Conservation (phyloP, 2,329 filamentous ascomycete genomes). For the Anthostomella pinea region DNA sequence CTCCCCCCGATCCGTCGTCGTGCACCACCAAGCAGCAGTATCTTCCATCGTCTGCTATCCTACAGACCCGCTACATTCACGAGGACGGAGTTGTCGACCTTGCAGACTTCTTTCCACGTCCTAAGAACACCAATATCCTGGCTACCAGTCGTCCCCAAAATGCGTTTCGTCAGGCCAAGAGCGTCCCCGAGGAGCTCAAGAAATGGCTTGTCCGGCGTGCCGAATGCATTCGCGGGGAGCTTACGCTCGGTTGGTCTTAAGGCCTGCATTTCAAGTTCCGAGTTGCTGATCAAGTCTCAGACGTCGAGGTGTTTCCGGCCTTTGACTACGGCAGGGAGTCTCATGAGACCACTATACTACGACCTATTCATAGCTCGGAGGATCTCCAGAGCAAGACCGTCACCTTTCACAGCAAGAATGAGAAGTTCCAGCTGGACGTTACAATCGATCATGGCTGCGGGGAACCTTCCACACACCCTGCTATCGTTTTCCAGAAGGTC, state of each 20-base stretch:
- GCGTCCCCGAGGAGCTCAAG: conserved; percentile 61
- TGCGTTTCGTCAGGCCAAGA: conserved; percentile 51
- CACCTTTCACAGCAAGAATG: conserved; percentile 57
- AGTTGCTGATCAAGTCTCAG: conserved; percentile 35
- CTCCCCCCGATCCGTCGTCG: conserved; percentile 46
- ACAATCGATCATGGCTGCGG: conserved; percentile 60
- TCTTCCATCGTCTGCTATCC: conserved; percentile 69
- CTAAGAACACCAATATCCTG: conserved; percentile 55
- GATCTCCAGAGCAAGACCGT: conserved; percentile 54
- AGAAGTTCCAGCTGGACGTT: conserved; percentile 65
- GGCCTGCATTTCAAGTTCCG: too few relatives aligned
- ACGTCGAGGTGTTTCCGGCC: conserved; percentile 69
- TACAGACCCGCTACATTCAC: conserved; percentile 75
- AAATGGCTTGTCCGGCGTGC: conserved; percentile 69
- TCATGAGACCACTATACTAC: conserved; percentile 58
- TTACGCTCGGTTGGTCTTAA: conserved; percentile 48
- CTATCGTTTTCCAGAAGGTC: conserved; percentile 54
- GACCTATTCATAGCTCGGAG: conserved; percentile 39
- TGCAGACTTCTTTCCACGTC: conserved; percentile 73
- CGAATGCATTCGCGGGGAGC: conserved; percentile 66
- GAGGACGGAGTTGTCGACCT: conserved; percentile 73
- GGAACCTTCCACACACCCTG: conserved; percentile 45
- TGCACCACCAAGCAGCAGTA: conserved; percentile 77
- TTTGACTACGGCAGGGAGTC: conserved; percentile 66
- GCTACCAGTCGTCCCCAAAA: conserved; percentile 46